Evolutionary conservation across 352 stramenopile genomes (phyloP), one percentile per base, ranked within the genome.

Genomic region (Phytopythium sindhum): DNA sequence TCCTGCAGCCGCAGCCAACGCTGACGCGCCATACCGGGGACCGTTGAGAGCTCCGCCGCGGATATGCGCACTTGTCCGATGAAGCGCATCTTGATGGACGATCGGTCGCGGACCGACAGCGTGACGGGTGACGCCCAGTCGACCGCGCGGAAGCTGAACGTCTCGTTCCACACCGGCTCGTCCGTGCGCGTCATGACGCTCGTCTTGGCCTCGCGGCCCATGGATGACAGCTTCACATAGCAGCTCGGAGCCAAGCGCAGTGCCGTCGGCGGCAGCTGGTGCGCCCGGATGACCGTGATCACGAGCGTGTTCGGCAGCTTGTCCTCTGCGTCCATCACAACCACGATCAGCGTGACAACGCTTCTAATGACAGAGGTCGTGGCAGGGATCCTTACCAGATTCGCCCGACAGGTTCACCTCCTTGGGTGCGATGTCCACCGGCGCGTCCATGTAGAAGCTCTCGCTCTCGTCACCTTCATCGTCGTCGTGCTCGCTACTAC

Each of bases 151-250:
- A 93, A 91, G 39, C 67, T 83, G 48, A 91, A 93, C 4, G 78
- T 83, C 69, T 93, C 84, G 60, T 91, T 88, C 84, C 84, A 93
- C 47, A 67, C 70, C 21, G 84, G 84, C 55, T 90, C 82, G 35
- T 80, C 65, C 26, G 60, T 90, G 67, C 80, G 88, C 14, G 69
- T 74, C 45, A 88, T 77, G n/a, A 90, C 69, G 55, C 74, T 86
- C 5, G 84, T 91, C 77, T 90, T 91, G 69, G 74, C 74, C 68
- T 91, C 84, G 11, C 74, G 64, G 0, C 82, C 82, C 0, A 90
- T 61, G 0, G 82, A 91, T 6, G 80, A 65, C 19, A 93, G 70
- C 65, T 91, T 91, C 50, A 90, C 84, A 58, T 93, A 91, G 59
- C 75, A 86, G 57, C 79, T 91, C 17, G 89, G 63, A 0, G 81